phyloP scores from a whole-genome alignment of 169 alveolate genomes.

The Cryptosporidium viatorum region DNA sequence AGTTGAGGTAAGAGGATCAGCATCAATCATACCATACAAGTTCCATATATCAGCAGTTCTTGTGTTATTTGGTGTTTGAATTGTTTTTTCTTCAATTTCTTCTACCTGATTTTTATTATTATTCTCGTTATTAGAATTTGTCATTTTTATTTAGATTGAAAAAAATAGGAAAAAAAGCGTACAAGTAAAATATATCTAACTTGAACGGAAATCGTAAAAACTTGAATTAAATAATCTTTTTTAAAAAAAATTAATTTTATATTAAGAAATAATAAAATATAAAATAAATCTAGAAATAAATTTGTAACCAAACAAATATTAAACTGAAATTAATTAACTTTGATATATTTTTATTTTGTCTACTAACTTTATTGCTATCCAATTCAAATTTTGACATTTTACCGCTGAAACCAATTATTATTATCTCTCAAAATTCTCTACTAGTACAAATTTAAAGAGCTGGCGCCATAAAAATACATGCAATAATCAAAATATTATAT shows the following conservation, averaged over 20 bases:
- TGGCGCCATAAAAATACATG: background rate
- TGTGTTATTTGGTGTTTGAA: slow-evolving; percentile 1
- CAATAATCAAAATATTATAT: background rate
- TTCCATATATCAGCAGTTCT: slow-evolving; percentile 56
- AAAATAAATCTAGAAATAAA: background rate
- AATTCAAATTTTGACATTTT: slow-evolving; percentile 3
- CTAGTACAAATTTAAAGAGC: background rate
- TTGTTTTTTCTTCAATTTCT: background rate
- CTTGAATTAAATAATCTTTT: no score
- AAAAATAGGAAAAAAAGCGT: background rate
- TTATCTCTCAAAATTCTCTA: background rate
- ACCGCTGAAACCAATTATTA: background rate
- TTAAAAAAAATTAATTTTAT: no score
- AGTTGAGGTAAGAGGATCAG: slow-evolving; percentile 26
- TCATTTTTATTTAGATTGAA: background rate
- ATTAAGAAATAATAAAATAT: no score
- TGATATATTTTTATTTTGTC: background rate
- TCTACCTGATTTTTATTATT: background rate
- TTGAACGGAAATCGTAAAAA: no score
- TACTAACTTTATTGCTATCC: background rate
- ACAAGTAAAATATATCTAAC: background rate
- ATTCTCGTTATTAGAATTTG: background rate
- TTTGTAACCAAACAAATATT: background rate
- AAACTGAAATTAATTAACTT: background rate
- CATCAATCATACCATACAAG: slow-evolving; percentile 55